These are phyloP conservation scores for Trichoderma asperellum DNA, from an alignment of 2,329 filamentous ascomycete species.

Conservation along the genomic window DNA sequence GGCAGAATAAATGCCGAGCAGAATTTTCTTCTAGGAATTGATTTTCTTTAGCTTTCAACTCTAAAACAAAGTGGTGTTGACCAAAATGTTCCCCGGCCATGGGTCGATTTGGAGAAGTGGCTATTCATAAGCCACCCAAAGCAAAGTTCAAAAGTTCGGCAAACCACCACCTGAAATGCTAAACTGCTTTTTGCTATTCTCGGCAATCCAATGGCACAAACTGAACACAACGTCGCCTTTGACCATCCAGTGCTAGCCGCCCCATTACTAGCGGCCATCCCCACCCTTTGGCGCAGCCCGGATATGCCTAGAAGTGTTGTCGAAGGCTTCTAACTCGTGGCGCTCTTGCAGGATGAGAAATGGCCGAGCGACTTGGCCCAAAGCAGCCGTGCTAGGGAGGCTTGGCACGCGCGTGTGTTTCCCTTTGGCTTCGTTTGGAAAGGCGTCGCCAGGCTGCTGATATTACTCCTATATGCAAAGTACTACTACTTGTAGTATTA, in stretches of 20 bases:
- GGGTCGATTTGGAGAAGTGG: background rate
- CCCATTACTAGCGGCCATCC: background rate
- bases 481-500: background rate
- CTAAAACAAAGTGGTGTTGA: background rate
- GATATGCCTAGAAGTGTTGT: slow-evolving; percentile 24
- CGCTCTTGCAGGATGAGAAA: slow-evolving; percentile 20
- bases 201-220: background rate
- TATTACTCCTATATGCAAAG: slow-evolving; percentile 6
- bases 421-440: background rate
- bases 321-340: slow-evolving; percentile 21
- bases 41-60: background rate
- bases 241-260: background rate
- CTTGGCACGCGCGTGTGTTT: slow-evolving; percentile 5
- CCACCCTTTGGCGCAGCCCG: slow-evolving; percentile 17
- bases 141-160: slow-evolving; percentile 4
- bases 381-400: slow-evolving; percentile 14
- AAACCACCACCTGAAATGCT: background rate
- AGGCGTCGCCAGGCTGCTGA: background rate
- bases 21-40: background rate
- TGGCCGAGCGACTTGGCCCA: slow-evolving; percentile 17
- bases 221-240: background rate
- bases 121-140: background rate
- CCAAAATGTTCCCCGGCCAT: background rate
- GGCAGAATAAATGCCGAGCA: background rate
- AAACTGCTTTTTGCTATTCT: background rate